Evolutionary conservation across 176 grass and related monocot species (phyloP).

Genomic region (Cymbopogon citratus): DNA sequence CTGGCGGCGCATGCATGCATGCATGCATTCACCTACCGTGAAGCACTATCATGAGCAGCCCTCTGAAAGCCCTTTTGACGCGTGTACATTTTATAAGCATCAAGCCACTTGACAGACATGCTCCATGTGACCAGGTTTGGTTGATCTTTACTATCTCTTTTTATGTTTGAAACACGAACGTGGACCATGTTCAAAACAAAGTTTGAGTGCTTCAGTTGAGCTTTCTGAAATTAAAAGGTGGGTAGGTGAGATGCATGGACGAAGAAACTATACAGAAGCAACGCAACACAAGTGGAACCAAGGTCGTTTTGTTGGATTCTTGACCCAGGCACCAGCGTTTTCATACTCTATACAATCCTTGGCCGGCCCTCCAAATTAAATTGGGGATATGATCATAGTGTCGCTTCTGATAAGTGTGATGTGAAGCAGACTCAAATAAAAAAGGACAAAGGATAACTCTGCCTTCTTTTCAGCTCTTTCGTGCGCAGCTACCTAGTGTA

Average conservation of each 20-base stretch:
- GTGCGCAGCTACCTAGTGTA: too few species aligned
- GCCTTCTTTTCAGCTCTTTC: too few species aligned
- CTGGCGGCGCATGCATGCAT: not conserved
- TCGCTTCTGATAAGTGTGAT: too few species aligned
- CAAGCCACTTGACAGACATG: not conserved
- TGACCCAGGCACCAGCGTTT: too few species aligned
- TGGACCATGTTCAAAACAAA: not conserved
- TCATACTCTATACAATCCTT: too few species aligned
- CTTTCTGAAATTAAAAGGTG: not conserved
- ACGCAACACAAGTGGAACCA: not conserved
- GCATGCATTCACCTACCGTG: slow-evolving; percentile 5
- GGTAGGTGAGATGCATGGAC: not conserved
- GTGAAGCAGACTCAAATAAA: too few species aligned
- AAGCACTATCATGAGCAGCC: not conserved
- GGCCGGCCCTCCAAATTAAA: too few species aligned
- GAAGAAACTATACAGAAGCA: not conserved
- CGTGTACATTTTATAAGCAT: not conserved
- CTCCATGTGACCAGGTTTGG: too few species aligned
- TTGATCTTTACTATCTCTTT: not conserved
- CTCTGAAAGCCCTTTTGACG: not conserved
- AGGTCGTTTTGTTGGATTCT: not conserved
- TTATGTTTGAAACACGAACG: not conserved
- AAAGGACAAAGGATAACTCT: too few species aligned
- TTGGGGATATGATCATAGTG: too few species aligned
- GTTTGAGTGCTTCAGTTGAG: not conserved